Evolutionary conservation across 805 yeast genomes (phyloP), one percentile per base, ranked within the genome.

Genomic region (Metschnikowia amazonensis): DNA sequence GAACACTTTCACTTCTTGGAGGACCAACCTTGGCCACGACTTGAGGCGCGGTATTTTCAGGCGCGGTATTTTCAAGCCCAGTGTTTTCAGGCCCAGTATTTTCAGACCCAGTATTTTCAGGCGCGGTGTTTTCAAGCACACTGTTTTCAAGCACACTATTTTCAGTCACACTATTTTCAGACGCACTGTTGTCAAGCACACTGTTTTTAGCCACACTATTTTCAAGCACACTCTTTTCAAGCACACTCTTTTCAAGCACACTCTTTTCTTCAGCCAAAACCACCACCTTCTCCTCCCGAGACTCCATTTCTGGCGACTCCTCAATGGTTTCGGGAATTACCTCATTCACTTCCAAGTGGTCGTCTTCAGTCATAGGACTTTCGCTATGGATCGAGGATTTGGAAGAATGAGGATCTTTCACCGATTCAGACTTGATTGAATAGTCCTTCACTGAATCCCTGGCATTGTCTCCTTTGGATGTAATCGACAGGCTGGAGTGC

Each of bases 401-500:
- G 10, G 51, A 35, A 13, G 53, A 48, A 32, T 50, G 51, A 2
- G 17, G 3, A 11, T 45, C 48, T 17, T 44, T 47, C 13, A 36
- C 34, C 6, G 42, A 28, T 3, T 42, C 40, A 17, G 16, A 11
- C n/a, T 25, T 41, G 11, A 3, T 16, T 14, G 31, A 14, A 14
- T 7, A 32, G 17, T 35, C 38, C 24, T 7, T 37, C 34, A 24
- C 38, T 20, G 17, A 13, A 13, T 35, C 38, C 17, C 9, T 37
- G 27, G 20, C 35, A 27, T 23, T 4, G 6, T 32, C 27, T 30
- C 32, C 31, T 11, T 52, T 51, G 1, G 63, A 59, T 7, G 50
- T 49, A 5, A 58, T 42, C 18, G 65, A 60, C 45, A 59, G 56
- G 4, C 52, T 38, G 8, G 62, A 54, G 9, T 52, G 24, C 10